Conservation (phyloP, 2,329 filamentous ascomycete genomes). For the Magnaporthiopsis rhizophila region DNA sequence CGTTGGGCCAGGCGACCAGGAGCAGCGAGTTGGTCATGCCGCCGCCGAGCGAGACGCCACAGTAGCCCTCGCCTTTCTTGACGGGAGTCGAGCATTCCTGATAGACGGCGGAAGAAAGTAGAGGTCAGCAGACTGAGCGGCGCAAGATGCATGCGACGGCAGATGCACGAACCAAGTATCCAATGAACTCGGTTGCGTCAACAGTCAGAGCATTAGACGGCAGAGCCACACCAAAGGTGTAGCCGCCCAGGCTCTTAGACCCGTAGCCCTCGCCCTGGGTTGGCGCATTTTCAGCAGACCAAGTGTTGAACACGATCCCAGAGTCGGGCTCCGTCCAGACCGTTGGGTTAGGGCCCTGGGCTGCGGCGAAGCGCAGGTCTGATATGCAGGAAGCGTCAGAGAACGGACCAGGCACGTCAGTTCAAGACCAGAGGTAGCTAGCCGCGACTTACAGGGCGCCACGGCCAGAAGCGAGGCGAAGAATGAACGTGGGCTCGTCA, state of each 20-base stretch:
- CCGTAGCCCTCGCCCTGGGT: conserved; percentile 24
- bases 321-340: conserved; percentile 37
- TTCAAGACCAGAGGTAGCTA: not conserved
- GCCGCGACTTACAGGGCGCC: conserved; percentile 2
- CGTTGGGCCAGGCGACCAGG: conserved; percentile 42
- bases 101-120: not conserved
- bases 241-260: conserved; percentile 19
- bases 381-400: not conserved
- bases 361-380: conserved; percentile 7
- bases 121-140: not conserved
- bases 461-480: conserved; percentile 3
- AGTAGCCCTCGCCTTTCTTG: conserved; percentile 40
- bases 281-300: conserved; percentile 28
- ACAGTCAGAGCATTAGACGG: conserved; percentile 33
- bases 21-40: conserved; percentile 46
- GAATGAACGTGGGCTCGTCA: conserved; percentile 4
- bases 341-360: conserved; percentile 18
- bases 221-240: conserved; percentile 42
- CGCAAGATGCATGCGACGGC: not conserved
- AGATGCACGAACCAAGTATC: conserved; percentile 34
- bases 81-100: conserved; percentile 38
- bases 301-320: conserved; percentile 45
- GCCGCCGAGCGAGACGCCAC: conserved; percentile 42
- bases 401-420: not conserved
- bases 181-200: conserved; percentile 43